phyloP scores from a whole-genome alignment of 805 yeast species.

The Naumovozyma baii region DNA sequence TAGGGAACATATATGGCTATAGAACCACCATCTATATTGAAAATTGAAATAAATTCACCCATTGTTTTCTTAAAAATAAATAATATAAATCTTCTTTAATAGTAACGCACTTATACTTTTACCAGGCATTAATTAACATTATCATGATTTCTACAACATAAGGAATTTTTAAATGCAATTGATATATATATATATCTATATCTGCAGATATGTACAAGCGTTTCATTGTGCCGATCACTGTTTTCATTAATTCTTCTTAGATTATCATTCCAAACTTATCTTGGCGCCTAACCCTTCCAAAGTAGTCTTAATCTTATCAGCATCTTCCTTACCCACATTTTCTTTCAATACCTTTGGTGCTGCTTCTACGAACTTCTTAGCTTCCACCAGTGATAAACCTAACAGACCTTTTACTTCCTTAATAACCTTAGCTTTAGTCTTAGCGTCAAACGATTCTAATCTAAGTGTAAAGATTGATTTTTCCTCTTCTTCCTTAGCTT shows the following conservation, averaged over 20 bases:
- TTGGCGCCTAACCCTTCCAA: conserved; percentile 95
- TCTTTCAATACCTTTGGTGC: conserved; percentile 97
- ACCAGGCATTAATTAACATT: too few relatives aligned
- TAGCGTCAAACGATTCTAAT: conserved; percentile 88
- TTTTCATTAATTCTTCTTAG: neutral
- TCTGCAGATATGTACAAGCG: neutral
- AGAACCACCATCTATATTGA: conserved; percentile 2
- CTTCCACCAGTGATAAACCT: conserved; percentile 89
- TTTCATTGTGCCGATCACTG: neutral
- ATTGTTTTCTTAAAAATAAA: neutral
- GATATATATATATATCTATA: conserved; percentile 1
- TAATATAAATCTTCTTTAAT: neutral
- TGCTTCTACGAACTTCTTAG: conserved; percentile 94
- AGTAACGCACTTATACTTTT: neutral
- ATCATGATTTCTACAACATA: too few relatives aligned
- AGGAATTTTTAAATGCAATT: neutral
- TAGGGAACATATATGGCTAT: conserved; percentile 23
- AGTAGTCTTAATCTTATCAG: conserved; percentile 88
- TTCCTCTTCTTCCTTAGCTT: conserved; percentile 73
- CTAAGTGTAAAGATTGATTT: conserved; percentile 87
- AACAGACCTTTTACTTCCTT: conserved; percentile 90
- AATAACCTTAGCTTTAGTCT: conserved; percentile 92
- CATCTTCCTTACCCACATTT: conserved; percentile 93
- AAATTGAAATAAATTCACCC: neutral
- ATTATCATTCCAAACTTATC: conserved; percentile 67